Evolutionary conservation across 73 alveolate species (phyloP).

Genomic region (Uronychia binucleata): DNA sequence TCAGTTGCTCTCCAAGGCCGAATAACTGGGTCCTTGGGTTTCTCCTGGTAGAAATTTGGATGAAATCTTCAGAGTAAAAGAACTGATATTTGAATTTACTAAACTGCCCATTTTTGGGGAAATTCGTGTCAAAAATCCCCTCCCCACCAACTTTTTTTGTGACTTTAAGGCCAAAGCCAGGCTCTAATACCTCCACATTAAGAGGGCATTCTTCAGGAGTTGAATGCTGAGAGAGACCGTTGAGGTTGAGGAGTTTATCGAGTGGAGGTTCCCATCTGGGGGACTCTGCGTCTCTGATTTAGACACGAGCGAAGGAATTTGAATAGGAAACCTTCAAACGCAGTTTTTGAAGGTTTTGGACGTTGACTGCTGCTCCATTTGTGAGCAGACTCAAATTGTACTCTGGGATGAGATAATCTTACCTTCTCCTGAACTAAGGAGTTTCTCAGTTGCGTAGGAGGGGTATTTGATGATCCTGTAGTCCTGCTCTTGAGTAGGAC

Average conservation of each 20-base stretch:
- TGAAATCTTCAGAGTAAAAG: slow-evolving; percentile 6
- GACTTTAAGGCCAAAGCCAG: neutral
- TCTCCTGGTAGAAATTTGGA: slow-evolving; percentile 1
- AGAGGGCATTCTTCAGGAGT: neutral
- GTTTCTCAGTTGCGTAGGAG: neutral
- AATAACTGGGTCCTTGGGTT: neutral
- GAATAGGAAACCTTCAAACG: neutral
- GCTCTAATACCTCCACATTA: neutral
- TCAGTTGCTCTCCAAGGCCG: slow-evolving; percentile 37
- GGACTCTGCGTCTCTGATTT: neutral
- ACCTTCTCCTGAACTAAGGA: neutral
- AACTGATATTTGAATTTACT: neutral
- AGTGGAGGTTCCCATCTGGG: neutral
- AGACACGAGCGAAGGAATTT: neutral
- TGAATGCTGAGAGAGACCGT: neutral
- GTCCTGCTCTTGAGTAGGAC: too few relatives aligned
- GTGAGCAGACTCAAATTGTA: neutral
- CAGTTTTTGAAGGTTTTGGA: neutral
- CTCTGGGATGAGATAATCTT: neutral
- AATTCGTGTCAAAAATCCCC: slow-evolving; percentile 9
- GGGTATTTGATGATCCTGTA: neutral
- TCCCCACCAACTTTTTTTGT: neutral
- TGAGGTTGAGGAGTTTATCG: neutral
- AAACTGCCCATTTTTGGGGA: neutral
- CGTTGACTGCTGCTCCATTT: neutral